Evolutionary conservation across 345 rosid species (phyloP).

Genomic region (Eucalyptus sp.): DNA sequence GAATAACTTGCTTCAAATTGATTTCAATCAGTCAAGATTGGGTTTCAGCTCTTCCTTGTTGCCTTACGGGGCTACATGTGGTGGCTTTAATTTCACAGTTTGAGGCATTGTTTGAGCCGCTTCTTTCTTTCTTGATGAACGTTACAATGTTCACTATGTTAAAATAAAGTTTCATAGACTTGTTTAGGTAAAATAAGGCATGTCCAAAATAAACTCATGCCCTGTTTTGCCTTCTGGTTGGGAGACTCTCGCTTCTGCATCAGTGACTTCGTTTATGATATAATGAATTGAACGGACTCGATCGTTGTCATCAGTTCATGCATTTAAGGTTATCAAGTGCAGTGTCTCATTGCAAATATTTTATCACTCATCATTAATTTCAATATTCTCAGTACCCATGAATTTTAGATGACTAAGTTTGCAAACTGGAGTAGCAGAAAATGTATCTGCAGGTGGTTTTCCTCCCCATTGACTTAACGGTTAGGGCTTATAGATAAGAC

Average conservation of each 20-base stretch:
- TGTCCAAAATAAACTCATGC: background rate
- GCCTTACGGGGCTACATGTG: background rate
- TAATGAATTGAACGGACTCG: background rate
- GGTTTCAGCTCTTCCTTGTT: slow-evolving; percentile 13
- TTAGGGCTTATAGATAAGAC: background rate
- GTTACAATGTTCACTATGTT: background rate
- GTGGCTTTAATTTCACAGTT: background rate
- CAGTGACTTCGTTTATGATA: background rate
- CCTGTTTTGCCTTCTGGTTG: background rate
- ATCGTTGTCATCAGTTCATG: background rate
- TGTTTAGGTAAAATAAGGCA: background rate
- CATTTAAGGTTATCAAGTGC: background rate
- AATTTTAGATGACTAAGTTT: background rate
- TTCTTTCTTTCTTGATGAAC: background rate
- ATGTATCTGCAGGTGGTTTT: background rate
- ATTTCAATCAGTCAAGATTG: slow-evolving; percentile 5
- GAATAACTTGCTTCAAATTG: slow-evolving; percentile 9
- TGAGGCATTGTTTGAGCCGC: background rate
- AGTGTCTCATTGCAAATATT: background rate
- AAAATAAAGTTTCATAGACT: background rate
- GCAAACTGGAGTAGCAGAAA: background rate
- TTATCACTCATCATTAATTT: background rate
- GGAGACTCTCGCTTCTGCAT: background rate
- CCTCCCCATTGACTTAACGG: background rate
- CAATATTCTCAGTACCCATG: background rate